Base-by-base conservation (phyloP, 345 rosid genomes). In the Nephelium lappaceum region DNA sequence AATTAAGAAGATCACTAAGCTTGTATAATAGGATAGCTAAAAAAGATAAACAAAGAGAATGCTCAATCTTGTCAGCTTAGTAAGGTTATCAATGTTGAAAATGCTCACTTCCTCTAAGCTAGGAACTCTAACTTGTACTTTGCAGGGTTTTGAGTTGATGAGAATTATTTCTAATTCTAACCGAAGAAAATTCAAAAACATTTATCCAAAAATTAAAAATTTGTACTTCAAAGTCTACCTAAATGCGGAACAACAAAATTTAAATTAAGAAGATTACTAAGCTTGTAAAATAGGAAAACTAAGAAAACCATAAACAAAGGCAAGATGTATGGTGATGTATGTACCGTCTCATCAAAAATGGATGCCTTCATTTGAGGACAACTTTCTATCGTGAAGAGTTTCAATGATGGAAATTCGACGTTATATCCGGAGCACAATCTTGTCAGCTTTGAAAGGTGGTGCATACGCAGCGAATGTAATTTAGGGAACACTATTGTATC, bases 41-140 rank as follows among this genome's bases (percentile, higher is more conserved):
- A n/a, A n/a, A n/a, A n/a, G n/a, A n/a, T n/a, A n/a, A n/a, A n/a
- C n/a, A n/a, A n/a, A n/a, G n/a, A n/a, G n/a, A n/a, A n/a, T n/a
- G n/a, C n/a, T n/a, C n/a, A n/a, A n/a, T n/a, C n/a, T n/a, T n/a
- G n/a, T n/a, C n/a, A n/a, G n/a, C n/a, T n/a, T n/a, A n/a, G n/a
- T n/a, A n/a, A n/a, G n/a, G 36, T 61, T 36, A 38, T 25, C 31
- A 51, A 83, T 71, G 3, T 9, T 5, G 1, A 0, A 0, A 12
- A 83, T 49, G 3, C 3, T 3, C 67, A 79, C 0, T n/a, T 19
- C n/a, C 73, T 67, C 62, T 67, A 79, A 68, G 24, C 24, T 71
- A 4, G 85, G 85, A 18, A 79, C 72, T 41, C 21, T 61, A 45
- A 83, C 78, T 83, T 76, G 57, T 49, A 39, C 21, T 38, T 3